Conservation (phyloP, 805 yeast genomes). For the Candida hispaniensis region DNA sequence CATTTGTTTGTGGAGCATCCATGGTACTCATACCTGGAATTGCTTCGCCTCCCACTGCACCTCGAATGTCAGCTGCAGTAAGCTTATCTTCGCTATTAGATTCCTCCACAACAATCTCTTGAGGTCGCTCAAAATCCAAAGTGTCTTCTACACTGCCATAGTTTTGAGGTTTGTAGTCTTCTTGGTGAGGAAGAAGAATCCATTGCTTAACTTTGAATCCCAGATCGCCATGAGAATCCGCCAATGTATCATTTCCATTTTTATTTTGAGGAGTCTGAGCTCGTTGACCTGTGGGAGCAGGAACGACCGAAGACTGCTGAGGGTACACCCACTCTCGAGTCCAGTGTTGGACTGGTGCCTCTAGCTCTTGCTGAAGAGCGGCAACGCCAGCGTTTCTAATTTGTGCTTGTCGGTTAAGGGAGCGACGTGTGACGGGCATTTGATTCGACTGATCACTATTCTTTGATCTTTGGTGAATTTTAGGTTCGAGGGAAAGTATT, state of each 20-base stretch:
- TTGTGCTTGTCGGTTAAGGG: conserved; percentile 12
- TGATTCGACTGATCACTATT: background rate
- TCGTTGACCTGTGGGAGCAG: conserved; percentile 8
- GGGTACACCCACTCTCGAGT: conserved; percentile 15
- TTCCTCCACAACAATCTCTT: conserved; percentile 17
- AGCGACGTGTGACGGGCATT: conserved; percentile 16
- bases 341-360: conserved; percentile 12
- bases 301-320: conserved; percentile 9
- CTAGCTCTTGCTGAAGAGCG: conserved; percentile 6
- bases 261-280: conserved; percentile 15
- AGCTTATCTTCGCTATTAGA: conserved; percentile 27
- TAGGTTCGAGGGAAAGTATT: too few species aligned
- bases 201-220: conserved; percentile 30
- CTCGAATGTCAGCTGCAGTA: conserved; percentile 41
- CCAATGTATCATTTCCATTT: conserved; percentile 17
- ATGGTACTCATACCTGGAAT: conserved; percentile 34
- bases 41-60: conserved; percentile 43
- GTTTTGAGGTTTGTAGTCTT: conserved; percentile 17
- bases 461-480: background rate
- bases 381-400: conserved; percentile 10
- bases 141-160: conserved; percentile 35
- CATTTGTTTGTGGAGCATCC: conserved; percentile 24
- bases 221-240: conserved; percentile 16
- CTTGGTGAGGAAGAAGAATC: conserved; percentile 21
- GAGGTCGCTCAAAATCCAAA: conserved; percentile 34